Conservation (phyloP, 2,329 filamentous ascomycete genomes). For the Erysiphe pulchra region DNA sequence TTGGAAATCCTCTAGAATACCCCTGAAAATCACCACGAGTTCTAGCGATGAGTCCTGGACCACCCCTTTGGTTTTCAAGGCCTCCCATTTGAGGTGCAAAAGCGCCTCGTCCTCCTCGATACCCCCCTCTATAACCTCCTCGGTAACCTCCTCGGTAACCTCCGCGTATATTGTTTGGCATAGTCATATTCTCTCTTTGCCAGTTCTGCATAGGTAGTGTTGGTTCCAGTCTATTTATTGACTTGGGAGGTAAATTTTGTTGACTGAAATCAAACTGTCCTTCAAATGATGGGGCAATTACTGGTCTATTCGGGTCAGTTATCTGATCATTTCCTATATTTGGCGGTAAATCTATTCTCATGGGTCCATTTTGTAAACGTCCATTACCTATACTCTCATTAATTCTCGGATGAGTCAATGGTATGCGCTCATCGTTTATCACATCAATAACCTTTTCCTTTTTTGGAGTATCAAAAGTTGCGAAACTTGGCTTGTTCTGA, state of each 20-base stretch:
- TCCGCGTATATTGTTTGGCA: constrained; percentile 1
- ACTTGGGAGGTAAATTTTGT: constrained; percentile 6
- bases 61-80: neutral
- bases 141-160: constrained; percentile 8
- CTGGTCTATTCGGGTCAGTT: constrained; percentile 40
- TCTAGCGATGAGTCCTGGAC: constrained; percentile 3
- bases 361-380: constrained; percentile 2
- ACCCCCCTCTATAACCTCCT: constrained; percentile 21
- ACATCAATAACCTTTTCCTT: constrained; percentile 26
- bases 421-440: constrained; percentile 42
- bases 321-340: constrained; percentile 12
- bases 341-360: constrained; percentile 5
- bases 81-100: neutral
- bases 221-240: constrained; percentile 11
- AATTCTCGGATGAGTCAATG: constrained; percentile 37
- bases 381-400: constrained; percentile 24
- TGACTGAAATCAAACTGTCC: constrained; percentile 17
- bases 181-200: neutral
- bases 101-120: constrained; percentile 12
- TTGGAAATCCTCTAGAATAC: constrained; percentile 6
- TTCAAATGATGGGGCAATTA: constrained; percentile 12
- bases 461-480: constrained; percentile 30
- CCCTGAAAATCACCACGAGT: constrained; percentile 8
- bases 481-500: constrained; percentile 27
- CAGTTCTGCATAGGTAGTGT: constrained; percentile 14